These are phyloP conservation scores for Asclepias syriaca DNA, from an alignment of 257 asterid genomes.

Conservation along the genomic window DNA sequence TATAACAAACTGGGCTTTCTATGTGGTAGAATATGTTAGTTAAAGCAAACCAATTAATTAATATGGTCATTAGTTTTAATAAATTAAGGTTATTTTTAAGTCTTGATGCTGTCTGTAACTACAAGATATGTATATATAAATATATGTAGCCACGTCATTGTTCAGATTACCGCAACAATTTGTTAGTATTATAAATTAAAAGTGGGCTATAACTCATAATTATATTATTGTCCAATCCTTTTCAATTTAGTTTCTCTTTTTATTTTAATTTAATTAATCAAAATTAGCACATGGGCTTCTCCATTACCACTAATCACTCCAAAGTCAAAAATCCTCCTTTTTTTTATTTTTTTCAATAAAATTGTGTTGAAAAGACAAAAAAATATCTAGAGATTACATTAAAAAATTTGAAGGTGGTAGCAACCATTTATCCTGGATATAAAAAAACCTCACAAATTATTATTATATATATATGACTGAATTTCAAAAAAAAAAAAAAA, in stretches of 20 bases:
- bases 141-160: constrained; percentile 26
- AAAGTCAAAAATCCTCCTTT: too few relatives aligned
- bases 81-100: not conserved
- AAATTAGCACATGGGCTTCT: not conserved
- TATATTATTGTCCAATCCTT: not conserved
- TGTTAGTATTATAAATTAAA: not conserved
- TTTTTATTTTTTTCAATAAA: too few relatives aligned
- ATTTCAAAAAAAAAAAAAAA: too few relatives aligned
- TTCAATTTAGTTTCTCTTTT: not conserved
- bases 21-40: constrained; percentile 19
- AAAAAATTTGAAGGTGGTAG: too few relatives aligned
- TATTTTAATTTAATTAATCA: too few relatives aligned
- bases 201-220: not conserved
- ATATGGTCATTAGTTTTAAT: constrained; percentile 3
- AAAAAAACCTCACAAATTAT: too few relatives aligned
- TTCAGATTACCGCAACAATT: constrained; percentile 19
- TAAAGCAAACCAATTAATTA: constrained; percentile 13
- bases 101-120: constrained; percentile 10
- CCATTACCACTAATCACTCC: too few relatives aligned
- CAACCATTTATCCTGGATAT: too few relatives aligned
- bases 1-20: not conserved
- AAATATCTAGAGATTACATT: too few relatives aligned
- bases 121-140: not conserved
- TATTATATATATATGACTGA: too few relatives aligned
- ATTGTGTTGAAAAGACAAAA: too few relatives aligned